Percentiles rank a stretch among this genome's conserved stretches.
Evolutionary conservation across 228 moss, liverwort and hornwort genomes (phyloP).

Genomic region (Sphagnum fallax): DNA sequence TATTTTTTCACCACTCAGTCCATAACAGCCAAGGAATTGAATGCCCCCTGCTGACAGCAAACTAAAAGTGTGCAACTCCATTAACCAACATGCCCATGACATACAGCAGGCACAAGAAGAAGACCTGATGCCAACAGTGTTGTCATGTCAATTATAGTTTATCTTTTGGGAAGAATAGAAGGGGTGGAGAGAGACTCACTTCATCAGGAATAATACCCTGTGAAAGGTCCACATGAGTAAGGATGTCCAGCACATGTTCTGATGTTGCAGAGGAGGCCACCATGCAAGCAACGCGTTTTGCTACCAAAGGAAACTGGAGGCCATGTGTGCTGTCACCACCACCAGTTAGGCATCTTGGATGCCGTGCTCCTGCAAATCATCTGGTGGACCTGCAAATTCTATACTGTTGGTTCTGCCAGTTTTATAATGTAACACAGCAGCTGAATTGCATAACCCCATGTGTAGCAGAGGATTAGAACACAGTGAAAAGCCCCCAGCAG

Average conservation of each 20-base stretch:
- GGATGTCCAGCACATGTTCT: conserved; percentile 50
- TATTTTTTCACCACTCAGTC: conserved; percentile 3
- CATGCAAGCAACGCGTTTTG: conserved; percentile 66
- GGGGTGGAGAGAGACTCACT: conserved; percentile 18
- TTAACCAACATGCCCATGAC: neutral
- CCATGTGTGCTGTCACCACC: conserved; percentile 44
- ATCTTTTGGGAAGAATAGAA: neutral
- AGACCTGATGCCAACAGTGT: no score
- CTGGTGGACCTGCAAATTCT: no score
- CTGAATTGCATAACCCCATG: neutral
- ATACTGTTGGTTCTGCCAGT: no score
- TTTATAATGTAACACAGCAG: no score
- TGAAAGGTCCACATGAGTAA: conserved; percentile 42
- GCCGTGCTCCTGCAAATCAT: no score
- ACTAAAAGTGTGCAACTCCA: neutral
- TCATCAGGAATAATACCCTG: conserved; percentile 42
- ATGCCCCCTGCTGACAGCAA: neutral
- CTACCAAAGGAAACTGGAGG: conserved; percentile 55
- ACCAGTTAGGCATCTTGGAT: neutral
- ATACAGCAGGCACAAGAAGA: neutral
- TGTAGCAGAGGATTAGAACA: no score
- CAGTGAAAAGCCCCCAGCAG: no score
- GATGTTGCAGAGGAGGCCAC: conserved; percentile 33
- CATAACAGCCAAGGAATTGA: neutral
- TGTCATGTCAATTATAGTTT: no score